These are phyloP conservation scores for Dictyostelium gargantuum DNA, from an alignment of 208 protist species.

Conservation along the genomic window DNA sequence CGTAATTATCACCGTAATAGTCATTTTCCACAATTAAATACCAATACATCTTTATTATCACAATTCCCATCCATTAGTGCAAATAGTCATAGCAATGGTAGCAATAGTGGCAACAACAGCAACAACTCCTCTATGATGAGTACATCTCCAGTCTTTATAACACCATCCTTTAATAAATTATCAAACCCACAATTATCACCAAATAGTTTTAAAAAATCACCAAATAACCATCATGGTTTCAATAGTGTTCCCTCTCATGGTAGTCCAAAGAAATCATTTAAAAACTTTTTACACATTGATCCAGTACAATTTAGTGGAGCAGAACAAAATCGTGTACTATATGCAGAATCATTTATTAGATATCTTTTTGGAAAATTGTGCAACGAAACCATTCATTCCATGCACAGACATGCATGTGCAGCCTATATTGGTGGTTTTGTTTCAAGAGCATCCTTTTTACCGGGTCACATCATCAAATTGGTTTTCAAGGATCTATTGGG, in stretches of 20 bases:
- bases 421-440: slow-evolving; percentile 77
- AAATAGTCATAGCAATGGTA: not conserved
- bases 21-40: not conserved
- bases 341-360: slow-evolving; percentile 63
- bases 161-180: not conserved
- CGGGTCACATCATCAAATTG: slow-evolving; percentile 4
- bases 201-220: not conserved
- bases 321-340: not conserved
- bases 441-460: slow-evolving; percentile 57
- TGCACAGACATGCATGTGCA: slow-evolving; percentile 60
- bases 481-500: slow-evolving; percentile 31
- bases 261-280: not conserved
- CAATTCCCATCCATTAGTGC: not conserved
- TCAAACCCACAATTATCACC: not conserved
- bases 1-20: not conserved
- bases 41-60: not conserved
- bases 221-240: not conserved
- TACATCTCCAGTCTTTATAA: not conserved
- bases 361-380: slow-evolving; percentile 69
- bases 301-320: not conserved
- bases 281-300: slow-evolving; percentile 17
- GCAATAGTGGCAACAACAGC: too few species aligned
- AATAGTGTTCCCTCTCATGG: not conserved
- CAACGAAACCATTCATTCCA: slow-evolving; percentile 40
- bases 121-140: not conserved